Evolutionary conservation across 1,139 yeast genomes (phyloP), one percentile per base, ranked within the genome.

Genomic region (Candida frijolesensis): DNA sequence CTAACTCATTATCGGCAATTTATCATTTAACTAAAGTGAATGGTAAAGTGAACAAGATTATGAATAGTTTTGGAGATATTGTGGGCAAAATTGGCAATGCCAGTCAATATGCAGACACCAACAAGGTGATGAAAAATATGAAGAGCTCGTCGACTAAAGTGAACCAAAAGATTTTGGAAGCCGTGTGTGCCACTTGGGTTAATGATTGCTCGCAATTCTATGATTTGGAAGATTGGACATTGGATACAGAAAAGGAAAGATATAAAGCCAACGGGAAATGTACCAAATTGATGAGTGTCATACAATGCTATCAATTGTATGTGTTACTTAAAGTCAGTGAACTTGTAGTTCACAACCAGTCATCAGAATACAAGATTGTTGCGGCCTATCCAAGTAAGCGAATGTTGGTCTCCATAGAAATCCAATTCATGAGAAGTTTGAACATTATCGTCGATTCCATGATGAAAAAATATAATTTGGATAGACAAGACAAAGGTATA

Each of bases 151-250:
- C 77, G 3, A 39, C 59, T 10, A 60, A 67, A 22, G 68, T 74
- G 12, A 74, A 72, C 52, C 80, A 74, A 54, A 70, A 69, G 48
- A 66, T 75, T 2, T 57, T 76, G 49, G 80, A 76, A 57, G 80
- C 79, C 0, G 57, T 71, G 2, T 76, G 80, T 57, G 66, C 80
- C 4, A 75, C 73, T 0, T 76, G 80, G 80, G 74, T 76, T 2
- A 76, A 76, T 56, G 81, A 76, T 56, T 76, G 80, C 56, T 64
- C 77, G 1, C 81, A 76, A 55, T 72, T 76, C 44, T 75, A 71
- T 58, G 79, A 74, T 49, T 61, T 76, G 33, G 80, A 76, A 51
- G 67, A 63, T 46, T 76, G 80, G 80, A 75, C 70, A 47, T 62
- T 68, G 15, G 66, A 65, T 32, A 19, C 35, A 14, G 29, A 43